Conservation (phyloP, 306 rosid species). For the Lupinus albus region DNA sequence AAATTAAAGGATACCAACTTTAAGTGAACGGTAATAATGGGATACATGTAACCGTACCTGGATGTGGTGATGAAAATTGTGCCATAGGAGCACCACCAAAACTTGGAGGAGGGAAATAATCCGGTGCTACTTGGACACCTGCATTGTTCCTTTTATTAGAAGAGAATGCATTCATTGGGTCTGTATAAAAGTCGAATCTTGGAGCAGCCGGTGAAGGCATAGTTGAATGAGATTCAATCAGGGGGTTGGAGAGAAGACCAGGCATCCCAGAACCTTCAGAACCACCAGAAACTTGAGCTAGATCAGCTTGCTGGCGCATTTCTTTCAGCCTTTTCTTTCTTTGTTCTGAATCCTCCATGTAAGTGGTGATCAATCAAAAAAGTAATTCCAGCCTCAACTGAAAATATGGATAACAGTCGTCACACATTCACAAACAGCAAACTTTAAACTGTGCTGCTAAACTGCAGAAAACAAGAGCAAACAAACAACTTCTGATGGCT, state of each 20-base stretch:
- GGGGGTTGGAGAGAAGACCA: conserved; percentile 71
- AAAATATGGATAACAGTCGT: conserved; percentile 12
- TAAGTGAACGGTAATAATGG: not conserved
- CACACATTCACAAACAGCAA: not conserved
- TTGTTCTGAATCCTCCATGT: conserved; percentile 85
- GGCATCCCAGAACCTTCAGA: conserved; percentile 42
- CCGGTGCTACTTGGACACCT: conserved; percentile 38
- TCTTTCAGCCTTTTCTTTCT: conserved; percentile 75
- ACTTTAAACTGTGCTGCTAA: not conserved
- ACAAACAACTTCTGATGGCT: not conserved
- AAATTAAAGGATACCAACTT: conserved; percentile 11
- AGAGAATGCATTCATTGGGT: conserved; percentile 88
- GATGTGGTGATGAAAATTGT: conserved; percentile 46
- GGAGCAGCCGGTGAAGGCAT: conserved; percentile 41
- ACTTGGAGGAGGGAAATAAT: conserved; percentile 48
- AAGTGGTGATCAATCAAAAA: conserved; percentile 39
- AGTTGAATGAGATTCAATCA: conserved; percentile 55
- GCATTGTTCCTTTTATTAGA: conserved; percentile 48
- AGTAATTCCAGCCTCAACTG: conserved; percentile 15
- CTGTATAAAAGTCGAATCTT: conserved; percentile 86
- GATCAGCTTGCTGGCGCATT: conserved; percentile 73
- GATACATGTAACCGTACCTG: conserved; percentile 48
- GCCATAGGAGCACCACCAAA: conserved; percentile 40
- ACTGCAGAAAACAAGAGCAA: not conserved
- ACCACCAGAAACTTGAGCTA: conserved; percentile 46